Evolutionary conservation across 176 grass and related monocot species (phyloP), one percentile per base, ranked within the genome.

Genomic region (Musa beccarii): DNA sequence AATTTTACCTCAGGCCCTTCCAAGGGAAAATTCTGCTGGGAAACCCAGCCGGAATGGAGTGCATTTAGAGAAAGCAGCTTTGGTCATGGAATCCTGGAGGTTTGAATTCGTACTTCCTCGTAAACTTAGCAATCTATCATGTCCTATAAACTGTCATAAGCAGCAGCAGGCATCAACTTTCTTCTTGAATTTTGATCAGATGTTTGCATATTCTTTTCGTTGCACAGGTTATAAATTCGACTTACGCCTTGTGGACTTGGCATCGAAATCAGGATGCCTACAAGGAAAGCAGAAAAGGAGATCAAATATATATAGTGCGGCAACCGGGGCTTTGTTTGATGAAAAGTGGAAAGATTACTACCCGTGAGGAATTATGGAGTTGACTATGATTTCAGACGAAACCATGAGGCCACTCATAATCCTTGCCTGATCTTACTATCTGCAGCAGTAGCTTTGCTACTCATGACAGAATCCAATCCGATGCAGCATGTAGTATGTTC

Each of bases 231-330:
- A 65, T 93, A 53, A 97, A 93, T 79, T 97, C 90, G 43, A 92
- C 93, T 68, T 88, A 90, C 75, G 93, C 90, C n/a, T 76, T 97
- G 51, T 97, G 93, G 93, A 90, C 90, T 54, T 97, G 93, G 93
- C 90, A 97, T 63, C 89, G 90, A 69, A 97, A 97, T 81, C 93
- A 93, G 78, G 86, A 97, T 54, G 16, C 79, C 8, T 97, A 90
- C 74, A 82, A 86, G 54, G 78, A 83, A 55, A 86, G 81, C 20
- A 79, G 74, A 1, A 75, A 79, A 21, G 90, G 93, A 34, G 93
- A 97, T 89, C 90, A 93, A 75, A 93, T 97, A 72, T 97, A 97
- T 52, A 85, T 97, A 59, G 90, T 93, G 10, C 83, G 90, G 10
- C 86, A 97, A 81, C 93, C 90, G 4, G 90, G 87, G 23, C 59